These are phyloP conservation scores for Microbotryum violaceum DNA, from an alignment of 1,284 basidiomycete species.

Conservation along the genomic window DNA sequence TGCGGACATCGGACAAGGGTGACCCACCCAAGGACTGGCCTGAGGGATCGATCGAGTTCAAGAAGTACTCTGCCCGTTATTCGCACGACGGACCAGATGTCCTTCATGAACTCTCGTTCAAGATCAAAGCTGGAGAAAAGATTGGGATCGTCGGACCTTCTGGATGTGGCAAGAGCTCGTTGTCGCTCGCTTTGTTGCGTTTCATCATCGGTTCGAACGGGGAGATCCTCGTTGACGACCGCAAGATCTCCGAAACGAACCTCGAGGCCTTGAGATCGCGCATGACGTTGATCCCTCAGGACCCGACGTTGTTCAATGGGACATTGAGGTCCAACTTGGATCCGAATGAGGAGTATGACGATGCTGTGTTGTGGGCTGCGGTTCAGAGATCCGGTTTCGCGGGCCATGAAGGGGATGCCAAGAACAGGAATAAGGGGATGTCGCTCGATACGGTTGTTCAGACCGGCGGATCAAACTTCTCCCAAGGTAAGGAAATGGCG, in stretches of 20 bases:
- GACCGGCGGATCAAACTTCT: constrained; percentile 21
- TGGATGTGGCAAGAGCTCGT: constrained; percentile 95
- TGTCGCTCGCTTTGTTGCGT: constrained; percentile 71
- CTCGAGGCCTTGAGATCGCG: constrained; percentile 64
- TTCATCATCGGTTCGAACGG: constrained; percentile 44
- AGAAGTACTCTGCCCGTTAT: constrained; percentile 61
- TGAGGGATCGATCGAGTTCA: constrained; percentile 40
- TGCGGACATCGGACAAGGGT: constrained; percentile 50
- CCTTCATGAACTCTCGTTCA: constrained; percentile 57
- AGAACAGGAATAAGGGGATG: constrained; percentile 14
- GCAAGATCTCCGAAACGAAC: constrained; percentile 79
- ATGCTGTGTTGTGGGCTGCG: constrained; percentile 39
- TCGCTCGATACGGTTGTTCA: constrained; percentile 19
- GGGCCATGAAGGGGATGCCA: neutral
- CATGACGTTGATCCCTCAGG: constrained; percentile 66
- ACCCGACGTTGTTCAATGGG: constrained; percentile 41
- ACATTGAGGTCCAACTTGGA: constrained; percentile 43
- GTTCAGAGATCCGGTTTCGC: constrained; percentile 33
- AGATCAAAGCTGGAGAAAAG: constrained; percentile 61
- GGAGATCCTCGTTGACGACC: constrained; percentile 57
- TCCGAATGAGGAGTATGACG: constrained; percentile 40
- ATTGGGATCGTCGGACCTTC: constrained; percentile 90
- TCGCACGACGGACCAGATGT: constrained; percentile 62
- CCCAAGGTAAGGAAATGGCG: constrained; percentile 9
- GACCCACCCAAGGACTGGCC: constrained; percentile 59